Conservation (phyloP, 768 basidiomycete genomes). For the Hortiboletus flavorubellus region DNA sequence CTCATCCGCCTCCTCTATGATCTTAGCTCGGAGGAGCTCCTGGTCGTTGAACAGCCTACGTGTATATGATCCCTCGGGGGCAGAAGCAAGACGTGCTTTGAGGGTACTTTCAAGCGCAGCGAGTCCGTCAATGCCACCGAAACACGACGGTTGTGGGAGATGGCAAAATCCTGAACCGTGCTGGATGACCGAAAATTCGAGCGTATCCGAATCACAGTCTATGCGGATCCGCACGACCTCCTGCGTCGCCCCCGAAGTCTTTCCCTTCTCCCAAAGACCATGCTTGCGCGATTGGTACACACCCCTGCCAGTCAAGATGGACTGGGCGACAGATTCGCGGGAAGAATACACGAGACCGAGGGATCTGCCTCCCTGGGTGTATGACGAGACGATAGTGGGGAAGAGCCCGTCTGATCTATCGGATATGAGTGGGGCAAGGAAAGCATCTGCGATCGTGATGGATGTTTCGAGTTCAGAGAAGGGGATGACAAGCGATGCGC, state of each 20-base stretch:
- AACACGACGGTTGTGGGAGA: slow-evolving; percentile 83
- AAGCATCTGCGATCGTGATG: slow-evolving; percentile 79
- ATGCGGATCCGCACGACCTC: slow-evolving; percentile 75
- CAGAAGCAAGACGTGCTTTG: slow-evolving; percentile 61
- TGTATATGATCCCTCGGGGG: slow-evolving; percentile 93
- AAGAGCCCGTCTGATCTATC: slow-evolving; percentile 92
- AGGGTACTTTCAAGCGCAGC: slow-evolving; percentile 80
- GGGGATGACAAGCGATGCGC: slow-evolving; percentile 69
- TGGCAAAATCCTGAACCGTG: slow-evolving; percentile 94
- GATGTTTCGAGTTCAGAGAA: slow-evolving; percentile 58
- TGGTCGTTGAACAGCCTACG: slow-evolving; percentile 79
- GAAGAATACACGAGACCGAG: slow-evolving; percentile 98
- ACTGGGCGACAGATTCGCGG: slow-evolving; percentile 75
- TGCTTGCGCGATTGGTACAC: slow-evolving; percentile 96
- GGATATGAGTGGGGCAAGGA: slow-evolving; percentile 76
- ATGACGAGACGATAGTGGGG: slow-evolving; percentile 85
- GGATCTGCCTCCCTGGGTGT: slow-evolving; percentile 60
- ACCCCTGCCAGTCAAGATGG: slow-evolving; percentile 84
- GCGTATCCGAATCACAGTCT: slow-evolving; percentile 91
- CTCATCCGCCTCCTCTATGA: slow-evolving; percentile 98
- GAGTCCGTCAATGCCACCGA: slow-evolving; percentile 77
- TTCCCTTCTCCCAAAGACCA: slow-evolving; percentile 95
- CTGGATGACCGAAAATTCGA: slow-evolving; percentile 89
- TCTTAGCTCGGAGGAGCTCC: slow-evolving; percentile 83
- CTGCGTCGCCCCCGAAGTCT: slow-evolving; percentile 93